Conservation (phyloP, 148 eudicot genomes). For the Camellia sinensis region DNA sequence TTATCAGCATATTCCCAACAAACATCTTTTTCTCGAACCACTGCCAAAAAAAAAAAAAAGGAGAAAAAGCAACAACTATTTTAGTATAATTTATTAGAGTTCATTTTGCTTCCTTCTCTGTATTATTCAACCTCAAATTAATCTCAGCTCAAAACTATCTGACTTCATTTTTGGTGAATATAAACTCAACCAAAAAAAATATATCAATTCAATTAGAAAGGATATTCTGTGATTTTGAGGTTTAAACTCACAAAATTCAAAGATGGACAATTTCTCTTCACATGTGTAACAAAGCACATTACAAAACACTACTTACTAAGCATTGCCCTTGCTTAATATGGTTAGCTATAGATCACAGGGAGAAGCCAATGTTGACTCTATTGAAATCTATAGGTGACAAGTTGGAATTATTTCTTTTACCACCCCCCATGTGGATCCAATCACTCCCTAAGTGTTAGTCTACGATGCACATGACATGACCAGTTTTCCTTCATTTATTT, state of each 20-base stretch:
- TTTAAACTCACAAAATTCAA: background rate
- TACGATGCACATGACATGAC: no score
- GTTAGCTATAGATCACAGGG: background rate
- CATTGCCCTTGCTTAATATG: background rate
- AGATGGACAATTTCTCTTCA: background rate
- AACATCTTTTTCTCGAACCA: conserved; percentile 94
- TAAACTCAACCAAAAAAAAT: background rate
- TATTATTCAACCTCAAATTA: background rate
- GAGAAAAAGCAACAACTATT: background rate
- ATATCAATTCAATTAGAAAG: background rate
- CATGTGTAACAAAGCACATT: background rate
- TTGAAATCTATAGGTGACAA: background rate
- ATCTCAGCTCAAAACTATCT: background rate
- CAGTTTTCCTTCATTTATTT: no score
- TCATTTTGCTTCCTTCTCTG: background rate
- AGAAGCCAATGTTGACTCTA: background rate
- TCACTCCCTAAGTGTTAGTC: no score
- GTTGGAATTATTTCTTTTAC: background rate
- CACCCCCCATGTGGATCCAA: no score
- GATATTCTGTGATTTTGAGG: background rate
- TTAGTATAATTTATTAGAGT: background rate
- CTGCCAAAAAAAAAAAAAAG: conserved; percentile 31
- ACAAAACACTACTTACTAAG: background rate
- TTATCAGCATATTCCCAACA: conserved; percentile 98
- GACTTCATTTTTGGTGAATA: background rate